A percentile compares a stretch with the other conserved stretches of the same genome.
phyloP scores from a whole-genome alignment of 257 asterid species.

The Echium plantagineum region DNA sequence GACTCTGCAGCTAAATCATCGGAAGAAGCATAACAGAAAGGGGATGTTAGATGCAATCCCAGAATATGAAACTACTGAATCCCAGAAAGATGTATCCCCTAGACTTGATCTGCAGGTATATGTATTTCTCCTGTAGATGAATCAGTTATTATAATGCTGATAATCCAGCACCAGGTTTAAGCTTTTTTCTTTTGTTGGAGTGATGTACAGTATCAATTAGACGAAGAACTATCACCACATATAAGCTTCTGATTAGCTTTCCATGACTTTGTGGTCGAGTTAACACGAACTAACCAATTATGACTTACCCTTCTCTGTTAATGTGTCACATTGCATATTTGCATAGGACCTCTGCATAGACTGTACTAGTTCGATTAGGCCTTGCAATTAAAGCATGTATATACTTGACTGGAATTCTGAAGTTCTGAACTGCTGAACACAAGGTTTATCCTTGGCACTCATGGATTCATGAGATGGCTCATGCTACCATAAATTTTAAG shows the following conservation, averaged over 20 bases:
- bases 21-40: constrained; percentile 46
- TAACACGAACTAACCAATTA: background rate
- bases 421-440: background rate
- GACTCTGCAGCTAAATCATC: constrained; percentile 36
- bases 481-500: constrained; percentile 19
- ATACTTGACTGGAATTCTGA: too few relatives aligned
- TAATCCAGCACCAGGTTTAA: background rate
- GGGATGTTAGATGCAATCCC: constrained; percentile 60
- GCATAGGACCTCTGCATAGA: background rate
- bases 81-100: constrained; percentile 21
- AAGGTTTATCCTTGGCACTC: constrained; percentile 36
- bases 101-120: constrained; percentile 32
- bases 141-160: background rate
- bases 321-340: background rate
- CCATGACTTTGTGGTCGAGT: constrained; percentile 2
- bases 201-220: too few relatives aligned
- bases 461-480: constrained; percentile 55
- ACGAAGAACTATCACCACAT: background rate
- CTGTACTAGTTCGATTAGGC: too few relatives aligned
- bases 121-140: background rate
- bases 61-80: constrained; percentile 34
- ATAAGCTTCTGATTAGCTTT: background rate
- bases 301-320: background rate
- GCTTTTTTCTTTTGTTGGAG: background rate
- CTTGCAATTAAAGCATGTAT: too few relatives aligned